Evolutionary conservation across 2,329 filamentous ascomycete genomes (phyloP).

Genomic region (Calonectria crousiana): DNA sequence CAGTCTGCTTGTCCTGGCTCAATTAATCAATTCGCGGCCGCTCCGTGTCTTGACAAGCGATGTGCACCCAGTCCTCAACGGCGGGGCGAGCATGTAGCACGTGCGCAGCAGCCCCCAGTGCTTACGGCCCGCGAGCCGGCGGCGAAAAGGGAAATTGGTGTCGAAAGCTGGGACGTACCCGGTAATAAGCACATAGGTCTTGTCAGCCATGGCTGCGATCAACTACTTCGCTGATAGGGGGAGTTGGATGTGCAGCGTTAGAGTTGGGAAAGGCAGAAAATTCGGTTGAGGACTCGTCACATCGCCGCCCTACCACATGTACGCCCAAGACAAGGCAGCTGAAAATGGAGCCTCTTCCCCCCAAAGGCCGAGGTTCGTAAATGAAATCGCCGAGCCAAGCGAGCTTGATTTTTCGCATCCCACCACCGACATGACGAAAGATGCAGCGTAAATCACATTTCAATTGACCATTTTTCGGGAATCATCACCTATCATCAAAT

Average conservation of each 20-base stretch:
- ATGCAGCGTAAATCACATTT: background rate
- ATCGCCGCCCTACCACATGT: background rate
- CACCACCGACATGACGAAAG: background rate
- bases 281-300: background rate
- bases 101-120: background rate
- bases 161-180: conserved; percentile 52
- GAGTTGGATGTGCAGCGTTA: background rate
- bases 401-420: background rate
- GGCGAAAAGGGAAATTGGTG: background rate
- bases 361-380: background rate
- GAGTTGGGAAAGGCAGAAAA: background rate
- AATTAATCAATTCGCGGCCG: background rate
- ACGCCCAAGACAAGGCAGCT: conserved; percentile 4
- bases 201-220: conserved; percentile 37
- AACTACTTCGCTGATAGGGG: background rate
- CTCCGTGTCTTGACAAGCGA: background rate
- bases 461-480: background rate
- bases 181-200: conserved; percentile 63
- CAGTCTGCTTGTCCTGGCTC: background rate
- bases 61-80: background rate
- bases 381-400: background rate
- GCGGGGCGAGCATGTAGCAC: background rate
- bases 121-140: background rate
- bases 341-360: background rate
- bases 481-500: background rate